Conservation (phyloP, 176 grass and related monocot species). For the Aegilops bicornis region DNA sequence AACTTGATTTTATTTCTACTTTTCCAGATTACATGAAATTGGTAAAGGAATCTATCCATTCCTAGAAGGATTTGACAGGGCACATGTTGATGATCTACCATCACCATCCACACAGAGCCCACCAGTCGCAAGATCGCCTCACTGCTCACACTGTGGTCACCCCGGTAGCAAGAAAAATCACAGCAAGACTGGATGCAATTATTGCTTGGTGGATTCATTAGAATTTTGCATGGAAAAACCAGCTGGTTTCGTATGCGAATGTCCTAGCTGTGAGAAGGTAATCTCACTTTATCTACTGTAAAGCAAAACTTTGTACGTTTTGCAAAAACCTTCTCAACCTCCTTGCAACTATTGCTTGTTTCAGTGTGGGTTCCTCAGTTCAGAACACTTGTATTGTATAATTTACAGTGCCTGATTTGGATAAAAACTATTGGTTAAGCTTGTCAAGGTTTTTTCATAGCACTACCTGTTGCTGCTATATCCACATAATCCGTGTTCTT, state of each 20-base stretch:
- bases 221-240: conserved; percentile 70
- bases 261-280: conserved; percentile 75
- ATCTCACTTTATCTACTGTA: background rate
- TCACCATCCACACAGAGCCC: conserved; percentile 35
- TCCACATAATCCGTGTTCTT: background rate
- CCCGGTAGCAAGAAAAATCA: conserved; percentile 85
- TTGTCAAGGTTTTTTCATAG: background rate
- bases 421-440: background rate
- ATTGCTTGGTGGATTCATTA: conserved; percentile 57
- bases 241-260: conserved; percentile 76
- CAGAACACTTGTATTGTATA: background rate
- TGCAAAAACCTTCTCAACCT: too few relatives aligned
- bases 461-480: background rate
- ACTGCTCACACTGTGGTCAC: conserved; percentile 89
- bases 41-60: conserved; percentile 57
- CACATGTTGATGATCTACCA: conserved; percentile 45
- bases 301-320: background rate
- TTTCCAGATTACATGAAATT: conserved; percentile 71
- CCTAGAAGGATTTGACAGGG: conserved; percentile 36
- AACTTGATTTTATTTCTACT: conserved; percentile 8
- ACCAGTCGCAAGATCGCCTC: conserved; percentile 41
- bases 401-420: conserved; percentile 2
- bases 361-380: background rate
- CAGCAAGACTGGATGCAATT: conserved; percentile 67
- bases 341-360: too few relatives aligned